Evolutionary conservation across 148 eudicot genomes (phyloP), one percentile per base, ranked within the genome.

Genomic region (Vaccinium vitisidaea): DNA sequence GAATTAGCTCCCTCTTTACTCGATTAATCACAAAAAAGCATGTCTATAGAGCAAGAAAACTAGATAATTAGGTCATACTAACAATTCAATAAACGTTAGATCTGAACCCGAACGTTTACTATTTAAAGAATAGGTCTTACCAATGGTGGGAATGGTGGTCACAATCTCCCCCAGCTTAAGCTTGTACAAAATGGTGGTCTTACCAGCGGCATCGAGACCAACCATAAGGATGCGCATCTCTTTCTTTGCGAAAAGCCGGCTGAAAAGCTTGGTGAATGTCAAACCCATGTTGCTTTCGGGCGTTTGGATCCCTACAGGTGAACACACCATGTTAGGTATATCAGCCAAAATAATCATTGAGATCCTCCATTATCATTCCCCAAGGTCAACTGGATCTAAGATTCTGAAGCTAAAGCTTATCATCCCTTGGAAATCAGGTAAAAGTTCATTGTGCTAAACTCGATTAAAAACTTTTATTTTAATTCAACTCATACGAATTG

Each of bases 191-290:
- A 90, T 90, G 78, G 92, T 90, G 77, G 92, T 90, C 90, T 90
- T 90, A 87, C 92, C 90, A 84, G 89, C 92, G 0, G 90, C 90
- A 82, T 88, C 90, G 36, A 90, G 90, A 88, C 92, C 92, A 83
- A 90, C 92, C 92, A 90, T 90, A 81, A 90, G 85, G 56, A 90
- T 90, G 13, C 92, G 88, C 92, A 90, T 90, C 84, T 90, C 92
- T 80, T 85, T 90, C 90, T 90, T 90, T 84, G 90, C 90, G 76
- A 90, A 90, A 58, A 90, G 92, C 83, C 92, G 88, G 82, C 90
- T 90, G 86, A 90, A 90, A 77, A 90, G 88, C 88, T 90, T 90
- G 18, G 88, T 87, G 86, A 90, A 90, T 71, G 92, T 83, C 85
- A 90, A 84, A 88, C 92, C 92, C 92, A 90, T 90, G 84, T 83